Evolutionary conservation across 75 land plant genomes (phyloP), one percentile per base, ranked within the genome.

Genomic region (Ceratopteris richardii): DNA sequence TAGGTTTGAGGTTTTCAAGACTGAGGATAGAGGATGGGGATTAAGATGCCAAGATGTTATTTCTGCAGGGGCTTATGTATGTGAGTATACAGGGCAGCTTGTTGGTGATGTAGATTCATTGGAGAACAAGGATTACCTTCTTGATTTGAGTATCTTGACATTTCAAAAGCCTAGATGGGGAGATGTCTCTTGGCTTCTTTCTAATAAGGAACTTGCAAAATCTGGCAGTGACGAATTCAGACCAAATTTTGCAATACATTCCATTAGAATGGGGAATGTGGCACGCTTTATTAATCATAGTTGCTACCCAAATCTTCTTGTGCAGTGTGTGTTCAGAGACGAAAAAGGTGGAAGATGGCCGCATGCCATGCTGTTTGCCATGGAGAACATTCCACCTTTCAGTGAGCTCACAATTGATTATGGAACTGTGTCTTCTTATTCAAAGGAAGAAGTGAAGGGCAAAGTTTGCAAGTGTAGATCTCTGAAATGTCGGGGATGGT

Each of bases 21-120:
- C 78, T 3, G 7, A 33, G 13, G 69, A 57, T 6, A 80, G 80
- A 5, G 79, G 82, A 1, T 92, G 97, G 97, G 89, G 94, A 26
- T 88, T 92, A 1, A 56, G 97, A 58, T 75, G 86, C 3, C 66
- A 79, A 74, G 94, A 92, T 62, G 27, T 82, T 47, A 92, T 92
- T 51, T 78, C 71, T 1, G 76, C 82, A 22, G 97, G 97, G 3
- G 65, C 54, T 7, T 92, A 85, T 50, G 72, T 92, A 36, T 85
- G 84, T 44, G 97, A 92, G 57, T 88, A 78, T 66, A 68, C 83
- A 2, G 97, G 97, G 1, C 66, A 67, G 10, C 55, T 83, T 41
- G 67, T 76, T 3, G 69, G 67, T 24, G 78, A 67, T 2, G 42
- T 51, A 2, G 40, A 63, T 14, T 36, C 68, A 23, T 18, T 51